Base-by-base conservation (phyloP, 2,329 filamentous ascomycete genomes). In the Fusarium brachygibbosum region DNA sequence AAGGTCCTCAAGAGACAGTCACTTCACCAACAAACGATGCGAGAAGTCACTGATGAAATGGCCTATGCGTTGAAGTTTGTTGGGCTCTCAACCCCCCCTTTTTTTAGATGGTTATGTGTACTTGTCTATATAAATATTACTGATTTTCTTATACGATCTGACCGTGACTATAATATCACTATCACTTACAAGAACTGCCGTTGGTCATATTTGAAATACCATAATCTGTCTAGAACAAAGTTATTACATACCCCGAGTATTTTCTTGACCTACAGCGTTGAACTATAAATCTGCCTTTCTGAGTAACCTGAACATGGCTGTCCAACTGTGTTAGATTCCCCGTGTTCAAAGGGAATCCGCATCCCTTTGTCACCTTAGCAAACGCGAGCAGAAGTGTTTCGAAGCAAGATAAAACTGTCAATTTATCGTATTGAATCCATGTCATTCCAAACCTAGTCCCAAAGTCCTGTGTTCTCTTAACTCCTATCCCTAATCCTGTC, bases 1-100 rank as follows among this genome's bases (percentile, higher is more conserved):
- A 71, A 37, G 63, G 55, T 5, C 63, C 63, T 9, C 64, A 69
- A 10, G 63, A 70, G 37, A 53, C 54, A 14, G 53, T 68, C 25
- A 38, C 58, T 29, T 51, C 68, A 2, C 32, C 68, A 25, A 31
- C 53, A 34, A 46, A 53, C 14, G 62, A 48, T n/a, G 41, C 31
- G 38, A 66, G 62, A 49, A 60, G 45, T 31, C 46, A 54, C 17
- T 66, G n/a, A 49, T 48, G 11, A 23, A 41, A 16, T 3, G n/a
- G 23, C 23, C 4, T 13, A 17, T 41, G 16, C 8, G 13, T 38
- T 40, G 14, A 14, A 9, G n/a, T 19, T 21, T 51, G 19, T 17
- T 51, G 34, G n/a, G 17, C 17, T n/a, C 32, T 25, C 6, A 16
- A 9, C 6, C 19, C 13, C 29, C 9, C 19, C 13, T 38, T 11